phyloP scores from a whole-genome alignment of 495 filamentous ascomycete species.

The Saxophila tyrrhenica region DNA sequence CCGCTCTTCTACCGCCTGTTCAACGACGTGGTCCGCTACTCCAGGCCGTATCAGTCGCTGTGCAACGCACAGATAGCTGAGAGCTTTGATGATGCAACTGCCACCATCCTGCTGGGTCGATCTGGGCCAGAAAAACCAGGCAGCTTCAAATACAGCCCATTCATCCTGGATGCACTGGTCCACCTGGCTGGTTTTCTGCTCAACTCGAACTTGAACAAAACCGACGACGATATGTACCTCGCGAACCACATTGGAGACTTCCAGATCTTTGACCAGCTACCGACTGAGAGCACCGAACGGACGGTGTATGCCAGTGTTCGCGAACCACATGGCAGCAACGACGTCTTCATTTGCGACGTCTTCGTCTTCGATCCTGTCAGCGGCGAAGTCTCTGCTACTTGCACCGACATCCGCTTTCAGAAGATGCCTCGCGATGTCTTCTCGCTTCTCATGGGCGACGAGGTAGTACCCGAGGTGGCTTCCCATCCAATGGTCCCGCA shows the following conservation, averaged over 20 bases:
- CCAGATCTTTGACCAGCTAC: conserved; percentile 8
- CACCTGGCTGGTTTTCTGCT: conserved; percentile 22
- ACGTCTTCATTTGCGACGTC: conserved; percentile 11
- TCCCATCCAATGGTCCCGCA: neutral
- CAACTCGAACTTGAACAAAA: conserved; percentile 14
- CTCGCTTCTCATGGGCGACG: conserved; percentile 11
- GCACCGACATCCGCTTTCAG: conserved; percentile 16
- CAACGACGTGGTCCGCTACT: conserved; percentile 16
- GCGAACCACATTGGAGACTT: conserved; percentile 12
- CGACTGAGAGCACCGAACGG: neutral
- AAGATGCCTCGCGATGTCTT: conserved; percentile 16
- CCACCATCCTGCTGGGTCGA: conserved; percentile 10
- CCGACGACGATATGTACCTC: conserved; percentile 13
- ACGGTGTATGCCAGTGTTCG: conserved; percentile 11
- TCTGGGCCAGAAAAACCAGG: conserved; percentile 2
- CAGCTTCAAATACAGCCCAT: conserved; percentile 17
- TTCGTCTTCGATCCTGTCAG: conserved; percentile 6
- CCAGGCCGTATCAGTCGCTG: conserved; percentile 10
- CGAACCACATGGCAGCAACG: conserved; percentile 4
- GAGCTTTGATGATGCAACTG: conserved; percentile 14
- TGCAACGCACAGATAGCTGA: conserved; percentile 12
- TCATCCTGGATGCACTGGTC: conserved; percentile 14
- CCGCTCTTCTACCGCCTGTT: conserved; percentile 20
- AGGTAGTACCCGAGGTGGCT: neutral
- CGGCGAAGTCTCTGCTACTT: conserved; percentile 12